phyloP scores from a whole-genome alignment of 306 rosid species.

The Styphnolobium japonicum region DNA sequence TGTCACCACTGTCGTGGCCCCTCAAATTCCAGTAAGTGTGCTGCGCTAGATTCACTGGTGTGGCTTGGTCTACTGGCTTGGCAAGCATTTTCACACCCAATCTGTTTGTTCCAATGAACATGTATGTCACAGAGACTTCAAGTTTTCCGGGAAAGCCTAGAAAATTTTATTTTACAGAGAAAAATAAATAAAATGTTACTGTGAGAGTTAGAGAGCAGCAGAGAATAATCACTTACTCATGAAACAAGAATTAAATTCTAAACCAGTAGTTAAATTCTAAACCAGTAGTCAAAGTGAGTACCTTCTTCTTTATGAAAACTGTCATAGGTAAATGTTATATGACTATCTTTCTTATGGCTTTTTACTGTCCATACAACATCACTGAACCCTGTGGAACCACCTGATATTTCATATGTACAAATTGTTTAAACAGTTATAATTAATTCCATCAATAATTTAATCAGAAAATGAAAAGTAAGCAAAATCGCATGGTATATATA shows the following conservation, averaged over 20 bases:
- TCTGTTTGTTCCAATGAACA: constrained; percentile 33
- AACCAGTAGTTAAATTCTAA: neutral
- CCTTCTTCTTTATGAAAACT: constrained; percentile 60
- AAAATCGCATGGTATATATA: too few species aligned
- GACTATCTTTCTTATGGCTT: constrained; percentile 27
- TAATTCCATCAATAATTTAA: neutral
- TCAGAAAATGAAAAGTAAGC: neutral
- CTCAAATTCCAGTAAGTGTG: constrained; percentile 58
- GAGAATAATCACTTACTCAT: neutral
- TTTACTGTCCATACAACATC: constrained; percentile 48
- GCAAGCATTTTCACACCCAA: constrained; percentile 45
- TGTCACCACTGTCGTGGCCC: constrained; percentile 51
- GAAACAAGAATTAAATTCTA: neutral
- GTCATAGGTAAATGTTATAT: constrained; percentile 43
- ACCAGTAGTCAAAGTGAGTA: neutral
- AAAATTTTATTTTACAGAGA: neutral
- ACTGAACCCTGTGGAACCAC: constrained; percentile 51
- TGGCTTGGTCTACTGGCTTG: constrained; percentile 40
- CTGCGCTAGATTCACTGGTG: constrained; percentile 61
- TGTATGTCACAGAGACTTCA: constrained; percentile 40
- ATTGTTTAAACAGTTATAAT: neutral
- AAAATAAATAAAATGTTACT: neutral
- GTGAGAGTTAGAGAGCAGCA: neutral
- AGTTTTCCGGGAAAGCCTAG: constrained; percentile 58
- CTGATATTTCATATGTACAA: constrained; percentile 21